These are phyloP conservation scores for Coemansia erecta DNA, from an alignment of 192 early-diverging fungal genomes.

Conservation along the genomic window DNA sequence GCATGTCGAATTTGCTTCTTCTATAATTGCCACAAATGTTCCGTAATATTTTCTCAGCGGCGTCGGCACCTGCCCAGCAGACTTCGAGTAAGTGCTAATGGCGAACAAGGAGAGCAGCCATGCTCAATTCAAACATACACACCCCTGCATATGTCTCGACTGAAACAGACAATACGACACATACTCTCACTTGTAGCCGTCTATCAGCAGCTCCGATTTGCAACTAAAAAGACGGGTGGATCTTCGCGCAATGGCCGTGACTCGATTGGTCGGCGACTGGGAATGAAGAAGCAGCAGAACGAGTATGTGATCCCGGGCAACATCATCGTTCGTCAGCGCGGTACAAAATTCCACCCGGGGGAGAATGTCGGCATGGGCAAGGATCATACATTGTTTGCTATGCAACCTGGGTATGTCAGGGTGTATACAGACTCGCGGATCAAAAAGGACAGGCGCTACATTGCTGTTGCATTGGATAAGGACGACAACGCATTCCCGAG, in stretches of 20 bases:
- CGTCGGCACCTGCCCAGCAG: not conserved
- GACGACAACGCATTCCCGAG: slow-evolving; percentile 62
- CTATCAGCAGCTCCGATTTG: slow-evolving; percentile 66
- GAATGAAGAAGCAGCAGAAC: slow-evolving; percentile 68
- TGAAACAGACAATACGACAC: not conserved
- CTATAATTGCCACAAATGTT: slow-evolving; percentile 17
- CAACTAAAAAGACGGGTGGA: slow-evolving; percentile 74
- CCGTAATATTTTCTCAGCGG: slow-evolving; percentile 16
- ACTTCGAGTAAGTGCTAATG: slow-evolving; percentile 1
- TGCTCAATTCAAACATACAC: not conserved
- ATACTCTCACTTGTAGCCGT: slow-evolving; percentile 3
- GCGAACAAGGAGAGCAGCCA: too few species aligned
- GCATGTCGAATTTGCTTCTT: not conserved
- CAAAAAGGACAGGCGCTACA: slow-evolving; percentile 59
- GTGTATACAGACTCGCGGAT: slow-evolving; percentile 68
- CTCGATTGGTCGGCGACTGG: slow-evolving; percentile 73
- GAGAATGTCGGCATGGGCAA: slow-evolving; percentile 77
- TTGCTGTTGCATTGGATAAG: slow-evolving; percentile 64
- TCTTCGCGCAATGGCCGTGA: slow-evolving; percentile 77
- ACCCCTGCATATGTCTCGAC: not conserved
- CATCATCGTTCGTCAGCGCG: slow-evolving; percentile 79
- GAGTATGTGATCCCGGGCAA: slow-evolving; percentile 73
- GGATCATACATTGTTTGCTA: slow-evolving; percentile 75
- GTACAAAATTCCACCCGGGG: slow-evolving; percentile 75
- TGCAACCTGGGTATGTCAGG: slow-evolving; percentile 70